Evolutionary conservation across 2,329 filamentous ascomycete genomes (phyloP), one percentile per base, ranked within the genome.

Genomic region (Aspergillus sojae): DNA sequence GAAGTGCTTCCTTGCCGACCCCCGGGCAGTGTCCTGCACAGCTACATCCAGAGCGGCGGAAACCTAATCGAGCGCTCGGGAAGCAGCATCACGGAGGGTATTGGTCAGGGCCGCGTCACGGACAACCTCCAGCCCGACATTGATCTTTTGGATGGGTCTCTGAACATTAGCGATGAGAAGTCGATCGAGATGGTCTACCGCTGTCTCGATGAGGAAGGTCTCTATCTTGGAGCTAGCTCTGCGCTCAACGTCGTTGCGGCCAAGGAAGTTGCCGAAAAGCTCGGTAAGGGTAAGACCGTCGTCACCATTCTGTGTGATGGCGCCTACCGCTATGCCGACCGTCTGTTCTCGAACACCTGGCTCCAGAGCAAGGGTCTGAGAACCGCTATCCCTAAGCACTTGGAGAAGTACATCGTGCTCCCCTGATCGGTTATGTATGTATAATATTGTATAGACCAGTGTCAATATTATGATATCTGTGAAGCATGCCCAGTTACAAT

Each of bases 131-230:
- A 88, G 79, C 91, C 91, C 4, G 95, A 99, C 73, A 86, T 99
- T 62, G 90, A 85, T 65, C 83, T 96, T 52, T 74, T 98, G 19
- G 95, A 98, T 79, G 94, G 90, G 63, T 92, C 93, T 41, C 74
- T 99, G 72, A 85, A 89, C 76, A 93, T 99, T 70, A 86, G 88
- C 65, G 95, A 99, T 76, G 93, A 95, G 82, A 94, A 96, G 86
- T 96, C 89, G 73, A 94, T 99, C 70, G 92, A 92, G 80, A 98
- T 97, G 95, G 93, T 99, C 52, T 99, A 98, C 82, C 85, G 94
- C 68, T 97, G 94, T 75, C 83, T 99, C 67, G 94, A 98, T 73
- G 93, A 98, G 80, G 95, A 99, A 77, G 95, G 95, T 2, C 81
- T 99, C 58, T 99, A 99, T 78, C 85, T 99, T 2, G 95, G 95